phyloP scores from a whole-genome alignment of 441 rosid species.

The Gossypium schwendimanii region DNA sequence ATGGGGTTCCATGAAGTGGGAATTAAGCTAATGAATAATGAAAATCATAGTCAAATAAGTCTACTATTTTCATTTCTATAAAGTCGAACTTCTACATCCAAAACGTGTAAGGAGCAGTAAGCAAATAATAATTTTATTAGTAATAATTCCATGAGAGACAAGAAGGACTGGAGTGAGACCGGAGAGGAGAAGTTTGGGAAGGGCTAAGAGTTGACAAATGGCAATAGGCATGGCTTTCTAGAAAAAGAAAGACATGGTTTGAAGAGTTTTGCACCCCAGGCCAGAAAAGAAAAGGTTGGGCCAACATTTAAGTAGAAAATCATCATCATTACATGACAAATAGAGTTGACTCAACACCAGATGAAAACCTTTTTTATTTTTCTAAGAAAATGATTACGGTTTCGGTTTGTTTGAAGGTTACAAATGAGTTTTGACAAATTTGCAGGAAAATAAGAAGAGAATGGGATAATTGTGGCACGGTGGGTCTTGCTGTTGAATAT shows the following conservation, averaged over 20 bases:
- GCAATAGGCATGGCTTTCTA: background rate
- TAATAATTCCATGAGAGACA: too few species aligned
- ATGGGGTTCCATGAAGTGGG: slow-evolving; percentile 6
- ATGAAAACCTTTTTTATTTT: too few species aligned
- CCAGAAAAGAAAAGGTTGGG: background rate
- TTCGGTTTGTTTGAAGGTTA: too few species aligned
- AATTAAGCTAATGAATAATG: background rate
- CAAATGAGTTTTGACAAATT: background rate
- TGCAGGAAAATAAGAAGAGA: background rate
- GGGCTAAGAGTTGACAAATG: slow-evolving; percentile 4
- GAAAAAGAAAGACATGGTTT: background rate
- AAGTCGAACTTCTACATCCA: background rate
- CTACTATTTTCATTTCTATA: background rate
- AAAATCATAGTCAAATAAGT: background rate
- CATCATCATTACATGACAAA: too few species aligned
- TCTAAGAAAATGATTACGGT: too few species aligned
- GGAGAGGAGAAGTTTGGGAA: background rate
- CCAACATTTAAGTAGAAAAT: too few species aligned
- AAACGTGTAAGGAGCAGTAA: slow-evolving; percentile 13
- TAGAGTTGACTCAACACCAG: too few species aligned
- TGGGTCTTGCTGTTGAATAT: background rate
- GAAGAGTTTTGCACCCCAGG: background rate
- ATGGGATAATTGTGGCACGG: background rate
- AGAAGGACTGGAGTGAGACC: too few species aligned
- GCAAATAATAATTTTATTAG: background rate